Base-by-base conservation (phyloP, 1,139 yeast genomes). In the Kodamaea sp. region DNA sequence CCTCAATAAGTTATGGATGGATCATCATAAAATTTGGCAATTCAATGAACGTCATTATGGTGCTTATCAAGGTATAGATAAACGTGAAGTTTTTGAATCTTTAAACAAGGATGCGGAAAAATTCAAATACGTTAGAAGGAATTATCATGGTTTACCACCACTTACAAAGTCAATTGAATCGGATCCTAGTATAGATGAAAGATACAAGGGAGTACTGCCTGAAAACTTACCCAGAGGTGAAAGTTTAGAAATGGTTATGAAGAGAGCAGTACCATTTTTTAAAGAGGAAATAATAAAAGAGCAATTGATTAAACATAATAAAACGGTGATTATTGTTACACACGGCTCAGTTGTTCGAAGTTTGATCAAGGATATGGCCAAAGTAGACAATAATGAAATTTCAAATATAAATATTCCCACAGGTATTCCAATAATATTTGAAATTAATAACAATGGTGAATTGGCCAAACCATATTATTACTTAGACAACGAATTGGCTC, bases 31-130 rank as follows among this genome's bases (percentile, higher is more conserved):
- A 55, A 67, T 77, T 5, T 85, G 94, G 92, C 71, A 87, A 51
- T 60, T 84, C 45, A 84, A 84, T 56, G 92, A 84, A 55, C 72
- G 94, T 43, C 94, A 84, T 58, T 84, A 85, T 57, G 95, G 95
- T 1, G 67, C 74, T 26, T 74, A 83, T 56, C 94, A 84, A 60
- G 92, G 92, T n/a, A 65, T 72, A 33, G 69, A 79, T 40, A 81
- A 83, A 53, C 71, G 73, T 35, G 72, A 72, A 12, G 73, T 82
- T 2, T 60, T 75, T 44, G 49, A 63, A 29, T 64, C 75, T 50
- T 73, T 76, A 41, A 87, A 86, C 7, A 67, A 75, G 45, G 78
- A 77, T 24, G 62, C 77, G 53, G 77, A 77, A 23, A 63, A 79
- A 52, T 84, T 77, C 58, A 81, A 80, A 72, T 78, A 63, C 49